Percentiles rank a stretch among this genome's conserved stretches.
phyloP scores from a whole-genome alignment of 371 early-diverging fungal species.

The Mucor indicus region DNA sequence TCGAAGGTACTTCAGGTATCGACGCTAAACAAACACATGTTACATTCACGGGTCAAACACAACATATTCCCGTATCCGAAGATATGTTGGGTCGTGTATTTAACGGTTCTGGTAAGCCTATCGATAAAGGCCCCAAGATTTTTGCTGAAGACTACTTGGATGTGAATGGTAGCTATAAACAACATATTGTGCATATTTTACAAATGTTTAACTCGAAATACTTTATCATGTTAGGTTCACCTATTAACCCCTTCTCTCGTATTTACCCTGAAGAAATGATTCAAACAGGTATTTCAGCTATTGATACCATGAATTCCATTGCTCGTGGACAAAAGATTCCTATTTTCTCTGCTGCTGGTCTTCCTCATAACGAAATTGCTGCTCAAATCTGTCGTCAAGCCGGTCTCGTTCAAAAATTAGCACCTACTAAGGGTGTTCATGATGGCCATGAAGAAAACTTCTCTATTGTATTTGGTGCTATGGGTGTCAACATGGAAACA shows the following conservation, averaged over 20 bases:
- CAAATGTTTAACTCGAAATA: neutral
- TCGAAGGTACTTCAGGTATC: conserved; percentile 99
- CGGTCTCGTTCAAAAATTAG: conserved; percentile 90
- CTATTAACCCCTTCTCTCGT: conserved; percentile 99
- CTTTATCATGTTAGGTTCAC: conserved; percentile 68
- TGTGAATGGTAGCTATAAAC: conserved; percentile 70
- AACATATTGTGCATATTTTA: neutral
- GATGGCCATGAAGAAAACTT: conserved; percentile 99
- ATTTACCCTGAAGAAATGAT: conserved; percentile 99
- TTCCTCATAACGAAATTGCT: conserved; percentile 99
- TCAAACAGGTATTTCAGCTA: conserved; percentile 99
- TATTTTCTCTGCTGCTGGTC: conserved; percentile 99
- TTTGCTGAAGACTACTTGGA: conserved; percentile 99
- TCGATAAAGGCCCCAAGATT: conserved; percentile 99
- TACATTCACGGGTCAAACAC: conserved; percentile 97
- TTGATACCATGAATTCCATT: conserved; percentile 99
- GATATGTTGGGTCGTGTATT: conserved; percentile 99
- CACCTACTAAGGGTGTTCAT: conserved; percentile 89
- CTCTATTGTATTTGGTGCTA: conserved; percentile 99
- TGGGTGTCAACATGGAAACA: conserved; percentile 99
- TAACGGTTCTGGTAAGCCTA: conserved; percentile 99
- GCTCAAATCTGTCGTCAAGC: conserved; percentile 99
- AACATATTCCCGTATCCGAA: conserved; percentile 98
- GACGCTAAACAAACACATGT: conserved; percentile 98
- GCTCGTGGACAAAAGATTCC: conserved; percentile 99